Percentiles rank a stretch among this genome's conserved stretches.
Evolutionary conservation across 345 rosid genomes (phyloP).

Genomic region (Ceriops zippeliana): DNA sequence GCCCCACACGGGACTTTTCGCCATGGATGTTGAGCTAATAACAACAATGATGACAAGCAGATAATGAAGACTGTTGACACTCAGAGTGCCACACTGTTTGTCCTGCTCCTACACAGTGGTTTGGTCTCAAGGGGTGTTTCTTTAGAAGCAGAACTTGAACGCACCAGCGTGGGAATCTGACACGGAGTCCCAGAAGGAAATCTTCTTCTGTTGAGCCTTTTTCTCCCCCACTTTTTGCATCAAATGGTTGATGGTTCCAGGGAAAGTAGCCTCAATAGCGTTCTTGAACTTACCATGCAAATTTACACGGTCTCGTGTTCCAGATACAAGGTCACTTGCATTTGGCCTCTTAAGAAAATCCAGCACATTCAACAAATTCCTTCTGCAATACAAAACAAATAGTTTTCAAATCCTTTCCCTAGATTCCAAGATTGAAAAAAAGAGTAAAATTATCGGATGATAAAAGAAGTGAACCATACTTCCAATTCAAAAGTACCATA

Average conservation of each 20-base stretch:
- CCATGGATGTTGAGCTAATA: neutral
- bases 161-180: slow-evolving; percentile 62
- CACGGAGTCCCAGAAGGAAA: slow-evolving; percentile 78
- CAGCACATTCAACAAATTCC: slow-evolving; percentile 75
- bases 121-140: neutral
- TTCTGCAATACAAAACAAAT: slow-evolving; percentile 44
- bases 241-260: slow-evolving; percentile 55
- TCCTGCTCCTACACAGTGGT: neutral
- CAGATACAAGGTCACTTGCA: slow-evolving; percentile 78
- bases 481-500: neutral
- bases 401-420: neutral
- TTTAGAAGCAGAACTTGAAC: slow-evolving; percentile 74
- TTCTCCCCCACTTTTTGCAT: slow-evolving; percentile 54
- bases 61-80: neutral
- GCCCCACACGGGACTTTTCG: no score
- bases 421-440: no score
- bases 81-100: neutral
- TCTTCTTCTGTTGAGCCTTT: slow-evolving; percentile 46
- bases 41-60: no score
- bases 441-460: no score
- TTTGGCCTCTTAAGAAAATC: slow-evolving; percentile 86
- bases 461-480: no score
- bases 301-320: slow-evolving; percentile 76
- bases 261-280: slow-evolving; percentile 59
- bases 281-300: slow-evolving; percentile 67